Evolutionary conservation across 1,284 basidiomycete species (phyloP), one percentile per base, ranked within the genome.

Genomic region (Chiua sp.): DNA sequence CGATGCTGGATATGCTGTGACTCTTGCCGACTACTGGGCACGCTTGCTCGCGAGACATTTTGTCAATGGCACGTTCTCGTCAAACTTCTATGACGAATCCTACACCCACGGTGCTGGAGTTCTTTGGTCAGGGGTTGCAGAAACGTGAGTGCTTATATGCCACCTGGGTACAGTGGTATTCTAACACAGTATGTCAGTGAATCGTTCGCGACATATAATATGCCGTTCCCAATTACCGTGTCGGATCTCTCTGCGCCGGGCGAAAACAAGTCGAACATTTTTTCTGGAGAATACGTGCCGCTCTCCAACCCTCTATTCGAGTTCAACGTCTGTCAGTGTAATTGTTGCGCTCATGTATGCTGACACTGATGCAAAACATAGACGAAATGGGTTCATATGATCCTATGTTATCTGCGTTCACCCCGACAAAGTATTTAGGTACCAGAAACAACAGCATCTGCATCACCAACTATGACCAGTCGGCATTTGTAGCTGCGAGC

Each of bases 391-490:
- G 80, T 0, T 82, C 80, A 5, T 84, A 71, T 61, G 82, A 84
- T 57, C 79, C 80, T 26, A 72, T 72, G 51, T 68, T 84, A 3
- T 75, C 76, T 18, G 79, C 81, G 0, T 82, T 81, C 61, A 74
- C 73, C 8, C 79, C 79, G 0, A 79, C 76, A 42, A 69, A 75
- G 57, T 75, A 77, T 58, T 63, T 83, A 20, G 82, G 80, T n/a
- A 80, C 80, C 20, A 74, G 71, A 7, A 82, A 81, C 57, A 65
- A 68, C 12, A 76, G 73, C 26, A 37, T 76, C 6, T 87, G 85
- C 57, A 73, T 79, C 3, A 78, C 78, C 1, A 78, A 77, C n/a
- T 86, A 80, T 65, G 83, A 86, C 55, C 80, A 83, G 61, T 70
- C 77, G 0, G 68, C 76, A n/a, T 73, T 79, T 50, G 65, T 84